Base-by-base conservation (phyloP, 352 stramenopile species). In the Phytophthora crassamura region DNA sequence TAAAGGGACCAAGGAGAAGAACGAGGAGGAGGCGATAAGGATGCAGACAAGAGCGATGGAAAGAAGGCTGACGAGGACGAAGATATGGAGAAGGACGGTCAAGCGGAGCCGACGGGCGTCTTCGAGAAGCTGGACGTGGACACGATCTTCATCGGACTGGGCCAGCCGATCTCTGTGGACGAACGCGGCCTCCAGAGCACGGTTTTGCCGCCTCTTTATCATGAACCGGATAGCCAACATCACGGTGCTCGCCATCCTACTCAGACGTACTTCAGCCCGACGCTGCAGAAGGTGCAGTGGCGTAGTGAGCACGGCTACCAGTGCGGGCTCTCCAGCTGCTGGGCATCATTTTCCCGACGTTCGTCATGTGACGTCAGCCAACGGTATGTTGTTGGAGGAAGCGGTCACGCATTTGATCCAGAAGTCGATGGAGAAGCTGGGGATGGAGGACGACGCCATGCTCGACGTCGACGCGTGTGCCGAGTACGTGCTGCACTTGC, bases 181-280 rank as follows among this genome's bases (percentile, higher is more conserved):
- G 84, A 92, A 40, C 58, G 90, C 22, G 80, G 90, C 12, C 75
- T 89, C 12, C 86, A 94, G 65, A 83, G 77, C 38, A 86, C 82
- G 7, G 82, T 94, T 94, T 36, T 82, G 79, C 15, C 86, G 89
- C 35, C 53, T 94, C 10, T 91, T 90, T 46, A 72, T 94, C 52
- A 68, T 92, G 58, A 86, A 88, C 33, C 86, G 86, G 18, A 80
- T 94, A 11, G 62, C 80, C n/a, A 83, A 79, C 45, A 72, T 86
- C 12, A 72, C 79, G 1, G 82, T 92, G 11, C 52, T 92, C 12
- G 77, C 81, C 3, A 81, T 86, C 33, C 46, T 92, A 34, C 60
- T 92, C n/a, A 92, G 46, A 89, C 78, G 14, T 92, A 84, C 54
- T 92, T 92, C 54, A 90, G 80, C 51, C 78, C 82, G 15, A 68